These are phyloP conservation scores for Triadica sebifera DNA, from an alignment of 345 rosid genomes.

Conservation along the genomic window DNA sequence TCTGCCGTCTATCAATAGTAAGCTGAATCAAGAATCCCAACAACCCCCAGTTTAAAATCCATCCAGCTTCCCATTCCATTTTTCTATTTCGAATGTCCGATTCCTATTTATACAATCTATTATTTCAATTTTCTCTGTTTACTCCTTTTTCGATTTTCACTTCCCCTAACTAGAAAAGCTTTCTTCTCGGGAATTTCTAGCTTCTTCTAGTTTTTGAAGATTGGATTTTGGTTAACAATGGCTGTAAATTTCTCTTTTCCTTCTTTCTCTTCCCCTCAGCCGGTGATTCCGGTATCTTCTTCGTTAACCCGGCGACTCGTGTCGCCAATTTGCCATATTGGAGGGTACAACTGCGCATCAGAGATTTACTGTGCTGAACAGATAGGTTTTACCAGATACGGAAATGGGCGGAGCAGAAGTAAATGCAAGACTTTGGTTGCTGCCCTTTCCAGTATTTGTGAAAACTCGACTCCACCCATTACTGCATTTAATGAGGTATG, in stretches of 20 bases:
- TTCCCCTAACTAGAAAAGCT: too few relatives aligned
- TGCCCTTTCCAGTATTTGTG: conserved; percentile 35
- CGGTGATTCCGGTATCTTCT: not conserved
- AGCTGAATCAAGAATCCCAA: not conserved
- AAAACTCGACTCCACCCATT: conserved; percentile 25
- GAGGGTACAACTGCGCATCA: not conserved
- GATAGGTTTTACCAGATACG: not conserved
- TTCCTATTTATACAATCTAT: not conserved
- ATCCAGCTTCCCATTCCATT: not conserved
- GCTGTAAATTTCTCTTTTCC: not conserved
- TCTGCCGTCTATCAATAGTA: not conserved
- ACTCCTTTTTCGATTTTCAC: not conserved
- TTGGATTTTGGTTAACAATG: not conserved
- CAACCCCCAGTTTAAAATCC: not conserved
- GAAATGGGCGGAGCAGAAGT: not conserved
- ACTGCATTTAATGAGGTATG: conserved; percentile 50
- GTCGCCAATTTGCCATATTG: not conserved
- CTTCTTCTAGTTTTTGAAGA: not conserved
- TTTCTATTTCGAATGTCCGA: not conserved
- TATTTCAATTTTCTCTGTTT: not conserved
- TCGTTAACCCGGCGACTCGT: conserved; percentile 1
- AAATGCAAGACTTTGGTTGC: not conserved
- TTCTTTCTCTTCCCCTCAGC: not conserved
- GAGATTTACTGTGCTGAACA: not conserved
- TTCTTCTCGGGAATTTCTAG: too few relatives aligned